Evolutionary conservation across 176 grass and related monocot genomes (phyloP), one percentile per base, ranked within the genome.

Genomic region (Dactylis glomerata): DNA sequence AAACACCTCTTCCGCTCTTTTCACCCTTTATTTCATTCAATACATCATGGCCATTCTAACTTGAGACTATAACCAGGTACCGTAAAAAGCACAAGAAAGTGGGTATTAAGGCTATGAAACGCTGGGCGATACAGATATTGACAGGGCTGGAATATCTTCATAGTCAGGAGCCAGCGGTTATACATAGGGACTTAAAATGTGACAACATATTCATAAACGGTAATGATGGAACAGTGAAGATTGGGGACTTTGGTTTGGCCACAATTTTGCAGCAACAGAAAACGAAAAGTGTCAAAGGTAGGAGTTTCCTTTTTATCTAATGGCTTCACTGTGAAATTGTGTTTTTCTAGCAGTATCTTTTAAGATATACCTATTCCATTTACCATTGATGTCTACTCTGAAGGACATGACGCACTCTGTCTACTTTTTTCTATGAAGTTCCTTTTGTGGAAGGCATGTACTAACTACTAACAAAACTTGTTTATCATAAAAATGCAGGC

Each of bases 181-280:
- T 92, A 19, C 83, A 89, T 37, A 79, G 86, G 68, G 90, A 89
- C 38, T 71, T 92, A 42, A 92, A 89, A 26, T 92, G 90, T 56
- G 80, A 86, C 41, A 92, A 89, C 20, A 81, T 89, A 71, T 89
- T 92, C 59, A 89, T 92, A 73, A 92, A 92, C 31, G 90, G 90
- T 59, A 86, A 92, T 33, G 79, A 92, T 86, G 90, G 90, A 51
- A 81, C 85, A 55, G 83, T 92, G 57, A 92, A 92, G 68, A 92
- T 88, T 52, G 86, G 86, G 2, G 83, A 88, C 67, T 85, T 86
- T 55, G 86, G 90, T 55, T 75, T 92, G 66, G 83, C 86, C 5
- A 92, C 83, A 27, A 72, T 88, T 27, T 80, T 89, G 90, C 86
- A 89, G 23, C 74, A 79, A 56, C 30, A 49, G 10, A 92, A 92